Evolutionary conservation across 371 early-diverging fungal species (phyloP).

Genomic region (Encephalitozoon intestinalis): DNA sequence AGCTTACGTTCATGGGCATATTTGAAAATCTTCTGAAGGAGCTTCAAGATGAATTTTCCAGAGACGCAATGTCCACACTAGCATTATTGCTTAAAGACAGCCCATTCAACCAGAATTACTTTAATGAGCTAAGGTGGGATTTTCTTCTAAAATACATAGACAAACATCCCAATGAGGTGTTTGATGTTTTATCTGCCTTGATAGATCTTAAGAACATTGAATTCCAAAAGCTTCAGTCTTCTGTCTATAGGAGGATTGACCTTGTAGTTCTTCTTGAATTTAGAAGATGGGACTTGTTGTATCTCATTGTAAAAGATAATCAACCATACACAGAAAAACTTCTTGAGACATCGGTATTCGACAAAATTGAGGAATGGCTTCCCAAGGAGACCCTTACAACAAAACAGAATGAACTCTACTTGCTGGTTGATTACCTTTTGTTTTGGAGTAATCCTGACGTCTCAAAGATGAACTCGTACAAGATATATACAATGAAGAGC

Average conservation of each 20-base stretch:
- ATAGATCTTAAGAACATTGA: constrained; percentile 28
- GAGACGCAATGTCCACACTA: not conserved
- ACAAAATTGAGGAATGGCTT: not conserved
- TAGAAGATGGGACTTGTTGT: constrained; percentile 2
- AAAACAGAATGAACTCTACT: not conserved
- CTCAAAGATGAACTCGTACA: not conserved
- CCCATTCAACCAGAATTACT: constrained; percentile 33
- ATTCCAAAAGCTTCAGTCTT: constrained; percentile 5
- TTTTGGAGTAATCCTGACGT: not conserved
- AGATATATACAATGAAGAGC: not conserved
- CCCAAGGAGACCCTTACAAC: not conserved
- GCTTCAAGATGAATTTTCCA: not conserved
- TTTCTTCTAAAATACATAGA: not conserved
- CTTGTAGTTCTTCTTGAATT: not conserved
- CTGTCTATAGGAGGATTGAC: not conserved
- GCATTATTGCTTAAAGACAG: not conserved
- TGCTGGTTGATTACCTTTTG: not conserved
- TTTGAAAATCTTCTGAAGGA: constrained; percentile 7
- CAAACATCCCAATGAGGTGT: not conserved
- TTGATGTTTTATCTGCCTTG: not conserved
- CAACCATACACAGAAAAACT: not conserved
- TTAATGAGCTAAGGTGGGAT: constrained; percentile 20
- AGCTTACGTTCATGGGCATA: constrained; percentile 18
- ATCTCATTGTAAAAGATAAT: not conserved
- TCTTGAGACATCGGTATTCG: not conserved